phyloP scores from a whole-genome alignment of 352 stramenopile species.

The Nothophytophthora sp. region DNA sequence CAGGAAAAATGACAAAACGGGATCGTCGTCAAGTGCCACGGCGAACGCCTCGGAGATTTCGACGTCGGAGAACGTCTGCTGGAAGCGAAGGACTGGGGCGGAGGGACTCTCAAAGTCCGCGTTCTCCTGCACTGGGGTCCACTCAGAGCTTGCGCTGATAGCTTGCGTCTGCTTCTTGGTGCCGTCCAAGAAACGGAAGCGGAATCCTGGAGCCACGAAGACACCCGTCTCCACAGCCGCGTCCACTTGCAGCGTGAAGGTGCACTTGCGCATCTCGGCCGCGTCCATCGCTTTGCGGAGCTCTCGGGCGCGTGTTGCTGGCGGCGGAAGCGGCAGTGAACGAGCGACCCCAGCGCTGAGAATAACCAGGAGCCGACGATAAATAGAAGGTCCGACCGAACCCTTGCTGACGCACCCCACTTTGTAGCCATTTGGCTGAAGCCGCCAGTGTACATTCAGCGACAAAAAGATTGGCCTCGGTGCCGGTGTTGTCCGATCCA shows the following conservation, averaged over 20 bases:
- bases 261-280: slow-evolving; percentile 40
- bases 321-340: background rate
- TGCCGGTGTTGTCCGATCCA: too few species aligned
- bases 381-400: too few species aligned
- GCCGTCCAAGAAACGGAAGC: slow-evolving; percentile 72
- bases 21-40: slow-evolving; percentile 50
- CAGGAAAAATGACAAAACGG: slow-evolving; percentile 65
- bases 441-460: too few species aligned
- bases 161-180: slow-evolving; percentile 53
- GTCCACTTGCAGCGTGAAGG: slow-evolving; percentile 66
- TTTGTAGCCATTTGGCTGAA: too few species aligned
- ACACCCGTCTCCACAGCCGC: slow-evolving; percentile 35
- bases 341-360: background rate
- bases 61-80: slow-evolving; percentile 49
- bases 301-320: slow-evolving; percentile 16
- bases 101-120: background rate
- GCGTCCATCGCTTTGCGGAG: slow-evolving; percentile 9
- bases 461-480: too few species aligned
- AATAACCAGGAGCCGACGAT: too few species aligned
- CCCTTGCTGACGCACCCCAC: too few species aligned
- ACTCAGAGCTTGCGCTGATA: slow-evolving; percentile 31
- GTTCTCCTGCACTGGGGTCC: slow-evolving; percentile 21
- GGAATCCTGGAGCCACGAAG: slow-evolving; percentile 57
- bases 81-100: slow-evolving; percentile 33
- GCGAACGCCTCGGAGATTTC: slow-evolving; percentile 50